Evolutionary conservation across 306 rosid species (phyloP).

Genomic region (Inga oerstediana): DNA sequence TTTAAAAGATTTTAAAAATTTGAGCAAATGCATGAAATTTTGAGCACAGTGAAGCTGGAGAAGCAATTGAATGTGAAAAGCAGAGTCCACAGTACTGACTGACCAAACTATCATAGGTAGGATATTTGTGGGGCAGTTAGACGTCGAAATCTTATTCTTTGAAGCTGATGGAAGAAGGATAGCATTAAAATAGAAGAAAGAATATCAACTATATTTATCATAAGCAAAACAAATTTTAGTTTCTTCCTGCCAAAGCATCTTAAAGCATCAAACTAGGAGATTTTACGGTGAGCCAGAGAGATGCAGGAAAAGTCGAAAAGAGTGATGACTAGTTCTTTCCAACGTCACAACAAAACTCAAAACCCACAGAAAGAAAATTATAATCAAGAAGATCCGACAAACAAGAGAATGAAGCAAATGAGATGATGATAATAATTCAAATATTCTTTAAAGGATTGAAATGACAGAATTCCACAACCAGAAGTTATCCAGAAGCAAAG

Average conservation of each 20-base stretch:
- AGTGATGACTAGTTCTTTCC: not conserved
- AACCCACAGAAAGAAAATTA: not conserved
- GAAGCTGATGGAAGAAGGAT: conserved; percentile 34
- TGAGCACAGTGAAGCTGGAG: conserved; percentile 13
- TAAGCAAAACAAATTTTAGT: not conserved
- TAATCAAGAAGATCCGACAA: not conserved
- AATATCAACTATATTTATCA: not conserved
- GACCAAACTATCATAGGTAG: conserved; percentile 35
- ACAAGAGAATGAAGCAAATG: conserved; percentile 30
- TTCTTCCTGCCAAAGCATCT: conserved; percentile 14
- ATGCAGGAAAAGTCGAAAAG: not conserved
- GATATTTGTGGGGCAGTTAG: conserved; percentile 43
- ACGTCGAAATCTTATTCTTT: conserved; percentile 8
- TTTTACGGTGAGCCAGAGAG: conserved; percentile 16
- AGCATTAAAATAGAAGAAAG: conserved; percentile 4
- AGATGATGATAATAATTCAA: conserved; percentile 22
- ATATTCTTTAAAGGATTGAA: not conserved
- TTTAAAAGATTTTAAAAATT: not conserved
- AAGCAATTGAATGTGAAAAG: conserved; percentile 35
- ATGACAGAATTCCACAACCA: conserved; percentile 16
- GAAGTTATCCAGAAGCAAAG: conserved; percentile 28
- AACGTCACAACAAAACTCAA: conserved; percentile 14
- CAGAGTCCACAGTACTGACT: conserved; percentile 13
- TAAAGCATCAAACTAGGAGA: conserved; percentile 4
- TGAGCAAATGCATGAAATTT: not conserved